Base-by-base conservation (phyloP, 129 eudicot genomes). In the Scalesia atractyloides region DNA sequence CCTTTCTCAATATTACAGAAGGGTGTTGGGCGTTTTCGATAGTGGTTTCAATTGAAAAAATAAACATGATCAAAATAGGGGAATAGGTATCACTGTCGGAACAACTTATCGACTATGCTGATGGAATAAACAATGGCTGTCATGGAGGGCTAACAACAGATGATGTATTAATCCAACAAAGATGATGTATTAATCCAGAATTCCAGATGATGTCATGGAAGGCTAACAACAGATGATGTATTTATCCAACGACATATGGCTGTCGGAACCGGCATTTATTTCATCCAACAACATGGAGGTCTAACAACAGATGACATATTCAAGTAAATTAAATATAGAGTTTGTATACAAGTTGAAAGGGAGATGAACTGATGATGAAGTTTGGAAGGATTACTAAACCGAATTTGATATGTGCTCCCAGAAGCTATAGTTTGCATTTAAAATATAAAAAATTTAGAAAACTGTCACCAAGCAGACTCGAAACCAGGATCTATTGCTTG, bases 11-110 rank as follows among this genome's bases (percentile, higher is more conserved):
- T 16, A 1, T 60, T 41, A 36, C 69, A 79, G 96, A 91, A 17
- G 86, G 91, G 80, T 89, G 96, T 66, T 86, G 96, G 96, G 89
- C 96, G 26, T 89, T 89, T 65, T 86, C 96, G 5, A 82, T 89
- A 0, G 91, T 89, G 41, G 92, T 69, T 19, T 82, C 84, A 19
- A 84, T 86, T 0, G 96, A 89, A 68, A 92, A 87, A 54, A 86
- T 89, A 73, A 84, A 86, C 83, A 82, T 81, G 30, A 89, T 89
- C 52, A 84, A 49, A 74, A 89, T 91, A 8, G 76, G 76, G 17
- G 67, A 84, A 17, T 16, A 84, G 5, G 79, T 84, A 19, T 84
- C 89, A 15, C 60, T 89, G 36, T 86, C 96, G 1, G 92, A 86
- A 56, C 96, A 89, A 43, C 96, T 86, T 50, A 72, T 89, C 10